Evolutionary conservation across 805 yeast genomes (phyloP).

Genomic region (Metschnikowia amazonensis): DNA sequence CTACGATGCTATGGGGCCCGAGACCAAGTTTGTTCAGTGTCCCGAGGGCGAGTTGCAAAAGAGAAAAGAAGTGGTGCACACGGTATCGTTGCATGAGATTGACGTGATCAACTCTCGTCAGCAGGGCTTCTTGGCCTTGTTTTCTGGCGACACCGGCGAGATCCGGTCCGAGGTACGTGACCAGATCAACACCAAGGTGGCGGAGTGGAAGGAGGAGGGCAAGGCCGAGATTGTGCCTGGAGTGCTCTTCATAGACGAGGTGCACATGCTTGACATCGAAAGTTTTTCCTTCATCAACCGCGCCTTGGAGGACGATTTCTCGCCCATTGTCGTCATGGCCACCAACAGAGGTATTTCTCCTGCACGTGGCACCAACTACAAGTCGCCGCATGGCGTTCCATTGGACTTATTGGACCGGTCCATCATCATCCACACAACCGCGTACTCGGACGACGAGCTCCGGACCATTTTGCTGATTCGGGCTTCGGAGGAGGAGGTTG

Average conservation of each 20-base stretch:
- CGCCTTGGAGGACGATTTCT: constrained; percentile 93
- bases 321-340: constrained; percentile 98
- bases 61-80: constrained; percentile 92
- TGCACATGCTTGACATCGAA: constrained; percentile 96
- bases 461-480: constrained; percentile 82
- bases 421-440: constrained; percentile 81
- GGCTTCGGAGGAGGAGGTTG: constrained; percentile 92
- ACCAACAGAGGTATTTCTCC: constrained; percentile 91
- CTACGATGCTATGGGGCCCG: constrained; percentile 98
- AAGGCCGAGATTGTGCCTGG: constrained; percentile 98
- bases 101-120: constrained; percentile 97
- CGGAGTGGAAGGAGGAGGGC: constrained; percentile 98
- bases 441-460: constrained; percentile 79
- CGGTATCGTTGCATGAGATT: constrained; percentile 95
- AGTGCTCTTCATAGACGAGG: constrained; percentile 95
- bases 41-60: constrained; percentile 99
- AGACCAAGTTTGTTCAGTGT: constrained; percentile 94
- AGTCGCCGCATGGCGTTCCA: constrained; percentile 97
- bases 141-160: constrained; percentile 97
- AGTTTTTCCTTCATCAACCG: constrained; percentile 92
- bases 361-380: constrained; percentile 89
- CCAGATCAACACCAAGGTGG: constrained; percentile 94
- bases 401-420: constrained; percentile 90
- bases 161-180: constrained; percentile 92
- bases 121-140: constrained; percentile 93